Evolutionary conservation across 768 basidiomycete genomes (phyloP).

Genomic region (Rhodotorula kratochvilovae): DNA sequence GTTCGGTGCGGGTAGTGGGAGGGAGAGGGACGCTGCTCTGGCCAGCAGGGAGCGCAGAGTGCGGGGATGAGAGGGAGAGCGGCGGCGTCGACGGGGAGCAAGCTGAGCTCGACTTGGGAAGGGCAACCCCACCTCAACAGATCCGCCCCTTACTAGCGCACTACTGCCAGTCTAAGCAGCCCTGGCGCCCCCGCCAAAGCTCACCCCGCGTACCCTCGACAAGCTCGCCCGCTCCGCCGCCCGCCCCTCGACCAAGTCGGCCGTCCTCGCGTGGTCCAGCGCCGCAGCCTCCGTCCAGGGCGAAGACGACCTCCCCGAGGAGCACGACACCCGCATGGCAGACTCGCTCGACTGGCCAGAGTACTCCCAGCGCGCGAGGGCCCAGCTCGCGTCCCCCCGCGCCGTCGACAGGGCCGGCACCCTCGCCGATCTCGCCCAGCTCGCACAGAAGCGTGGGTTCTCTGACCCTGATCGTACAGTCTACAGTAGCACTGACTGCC

Average conservation of each 20-base stretch:
- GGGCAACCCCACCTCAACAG: too few relatives aligned
- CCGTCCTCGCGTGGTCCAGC: too few relatives aligned
- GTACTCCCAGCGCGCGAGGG: background rate
- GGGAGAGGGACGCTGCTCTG: background rate
- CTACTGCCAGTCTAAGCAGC: background rate
- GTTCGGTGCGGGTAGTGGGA: too few relatives aligned
- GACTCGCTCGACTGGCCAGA: conserved; percentile 22
- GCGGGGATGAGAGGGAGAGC: background rate
- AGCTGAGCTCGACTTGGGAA: background rate
- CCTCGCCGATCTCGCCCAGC: conserved; percentile 2
- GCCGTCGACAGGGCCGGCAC: background rate
- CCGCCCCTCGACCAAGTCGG: background rate
- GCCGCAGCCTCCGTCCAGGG: background rate
- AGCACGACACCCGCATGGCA: background rate
- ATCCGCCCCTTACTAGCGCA: too few relatives aligned
- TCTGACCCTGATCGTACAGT: background rate
- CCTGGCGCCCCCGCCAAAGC: background rate
- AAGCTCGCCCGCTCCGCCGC: background rate
- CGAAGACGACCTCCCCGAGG: background rate
- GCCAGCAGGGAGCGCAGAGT: background rate
- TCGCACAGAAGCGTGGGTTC: conserved; percentile 17
- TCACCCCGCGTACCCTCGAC: background rate
- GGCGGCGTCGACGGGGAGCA: background rate
- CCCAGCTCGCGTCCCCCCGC: background rate
- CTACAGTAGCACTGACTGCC: background rate